Percentiles rank a stretch among this genome's conserved stretches.
Conservation (phyloP, 2,329 filamentous ascomycete species). For the Ampelomyces quisqualis region DNA sequence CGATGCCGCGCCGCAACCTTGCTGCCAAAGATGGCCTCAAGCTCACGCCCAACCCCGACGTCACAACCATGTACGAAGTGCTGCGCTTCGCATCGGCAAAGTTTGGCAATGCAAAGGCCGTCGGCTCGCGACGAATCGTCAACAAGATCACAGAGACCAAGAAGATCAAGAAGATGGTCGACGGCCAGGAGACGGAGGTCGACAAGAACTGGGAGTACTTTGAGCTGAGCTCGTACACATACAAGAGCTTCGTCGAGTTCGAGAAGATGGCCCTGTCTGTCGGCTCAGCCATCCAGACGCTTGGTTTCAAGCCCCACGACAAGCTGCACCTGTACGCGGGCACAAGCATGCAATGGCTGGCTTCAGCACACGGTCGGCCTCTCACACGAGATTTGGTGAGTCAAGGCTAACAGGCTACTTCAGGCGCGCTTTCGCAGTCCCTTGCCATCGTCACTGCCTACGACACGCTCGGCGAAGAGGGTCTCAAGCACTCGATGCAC, state of each 20-base stretch:
- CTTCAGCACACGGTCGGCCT: constrained; percentile 67
- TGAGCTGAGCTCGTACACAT: constrained; percentile 76
- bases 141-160: constrained; percentile 80
- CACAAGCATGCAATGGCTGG: constrained; percentile 81
- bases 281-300: constrained; percentile 70
- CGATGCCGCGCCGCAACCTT: constrained; percentile 75
- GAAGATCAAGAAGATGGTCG: constrained; percentile 84
- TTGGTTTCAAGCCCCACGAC: constrained; percentile 68
- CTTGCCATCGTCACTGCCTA: constrained; percentile 93
- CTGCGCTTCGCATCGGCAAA: constrained; percentile 66
- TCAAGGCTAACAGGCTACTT: constrained; percentile 11
- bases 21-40: constrained; percentile 70
- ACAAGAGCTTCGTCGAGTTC: constrained; percentile 77
- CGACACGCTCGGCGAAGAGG: constrained; percentile 83
- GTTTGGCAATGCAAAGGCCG: constrained; percentile 54
- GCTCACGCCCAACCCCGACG: constrained; percentile 64
- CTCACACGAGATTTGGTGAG: not conserved
- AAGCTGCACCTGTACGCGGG: constrained; percentile 79
- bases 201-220: constrained; percentile 93
- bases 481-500: constrained; percentile 79
- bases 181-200: constrained; percentile 75
- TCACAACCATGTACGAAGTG: constrained; percentile 78
- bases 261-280: constrained; percentile 67
- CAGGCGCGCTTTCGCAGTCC: constrained; percentile 73
- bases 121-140: constrained; percentile 71